Base-by-base conservation (phyloP, 805 yeast species). In the Pichia rugopelliculosa region DNA sequence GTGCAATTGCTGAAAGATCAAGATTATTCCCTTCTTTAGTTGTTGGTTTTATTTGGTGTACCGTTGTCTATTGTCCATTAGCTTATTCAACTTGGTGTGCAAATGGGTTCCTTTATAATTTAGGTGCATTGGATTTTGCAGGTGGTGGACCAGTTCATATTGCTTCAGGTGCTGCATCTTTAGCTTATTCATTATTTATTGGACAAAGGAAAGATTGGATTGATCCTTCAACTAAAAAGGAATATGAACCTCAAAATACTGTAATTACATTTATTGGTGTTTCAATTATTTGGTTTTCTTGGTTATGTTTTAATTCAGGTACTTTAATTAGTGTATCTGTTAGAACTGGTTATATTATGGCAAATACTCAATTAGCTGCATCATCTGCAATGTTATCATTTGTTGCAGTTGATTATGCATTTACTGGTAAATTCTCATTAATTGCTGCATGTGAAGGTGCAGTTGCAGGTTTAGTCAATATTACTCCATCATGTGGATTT, bases 61-160 rank as follows among this genome's bases (percentile, higher is more conserved):
- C 73, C 10, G 69, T 72, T n/a, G 69, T 70, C 42, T 73, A 73
- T 53, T 70, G 73, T 48, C 75, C 75, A 11, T 55, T 66, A 36
- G 75, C 76, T 4, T 72, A 64, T 56, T 65, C 74, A 62, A 73
- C 72, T n/a, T 73, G 77, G 77, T 68, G 67, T 24, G 58, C 56
- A 6, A 69, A 68, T 48, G 77, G 77, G 15, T 73, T 75, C 73
- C 60, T 73, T 41, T 66, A 57, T 44, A 65, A 60, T 24, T 59
- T 73, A 40, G 77, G 76, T 6, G 70, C 69, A 4, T 62, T 72
- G 46, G 77, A 73, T 54, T 73, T 72, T 57, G 75, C 76, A 8
- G 77, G 76, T 37, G 77, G 77, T 34, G 75, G 75, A 25, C 76
- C 76, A 1, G 77, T 73, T 27, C 77, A 73, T 57, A 66, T 72